A percentile compares a stretch with the other conserved stretches of the same genome.
These are phyloP conservation scores for Pestalotiopsis sp. DNA, from an alignment of 2,329 filamentous ascomycete genomes.

Conservation along the genomic window DNA sequence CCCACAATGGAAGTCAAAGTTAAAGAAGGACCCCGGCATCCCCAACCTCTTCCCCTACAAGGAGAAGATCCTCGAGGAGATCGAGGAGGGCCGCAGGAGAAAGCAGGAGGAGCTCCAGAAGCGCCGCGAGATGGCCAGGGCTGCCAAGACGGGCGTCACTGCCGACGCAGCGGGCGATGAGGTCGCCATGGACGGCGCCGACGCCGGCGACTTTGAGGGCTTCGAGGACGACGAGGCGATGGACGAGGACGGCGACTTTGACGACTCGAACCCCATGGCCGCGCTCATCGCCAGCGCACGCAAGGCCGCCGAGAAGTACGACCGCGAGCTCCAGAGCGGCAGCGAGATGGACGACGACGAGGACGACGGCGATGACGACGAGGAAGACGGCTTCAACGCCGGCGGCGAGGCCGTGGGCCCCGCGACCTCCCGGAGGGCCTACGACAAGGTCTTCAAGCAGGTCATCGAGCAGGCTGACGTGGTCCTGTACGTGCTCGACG, in stretches of 20 bases:
- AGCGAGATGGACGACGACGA: conserved; percentile 63
- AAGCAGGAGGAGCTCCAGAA: conserved; percentile 80
- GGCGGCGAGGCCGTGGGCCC: conserved; percentile 54
- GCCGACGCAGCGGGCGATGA: conserved; percentile 46
- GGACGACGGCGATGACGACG: conserved; percentile 30
- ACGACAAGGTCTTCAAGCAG: conserved; percentile 95
- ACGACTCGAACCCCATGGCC: conserved; percentile 85
- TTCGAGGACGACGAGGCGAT: conserved; percentile 55
- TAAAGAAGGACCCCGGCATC: conserved; percentile 98
- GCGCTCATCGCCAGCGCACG: conserved; percentile 85
- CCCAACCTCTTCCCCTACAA: conserved; percentile 98
- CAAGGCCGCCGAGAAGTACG: conserved; percentile 76
- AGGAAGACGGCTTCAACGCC: conserved; percentile 43
- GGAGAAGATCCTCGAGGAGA: conserved; percentile 90
- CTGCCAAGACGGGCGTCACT: conserved; percentile 58
- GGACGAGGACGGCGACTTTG: conserved; percentile 63
- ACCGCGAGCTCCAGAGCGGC: conserved; percentile 64
- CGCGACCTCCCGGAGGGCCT: conserved; percentile 77
- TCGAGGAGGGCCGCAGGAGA: conserved; percentile 81
- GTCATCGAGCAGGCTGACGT: conserved; percentile 90
- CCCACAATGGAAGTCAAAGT: conserved; percentile 90
- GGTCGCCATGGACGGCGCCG: conserved; percentile 47
- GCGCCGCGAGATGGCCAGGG: conserved; percentile 73
- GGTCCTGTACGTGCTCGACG: conserved; percentile 89
- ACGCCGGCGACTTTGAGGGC: conserved; percentile 51